Evolutionary conservation across 2,329 filamentous ascomycete species (phyloP), one percentile per base, ranked within the genome.

Genomic region (Neonectria magnoliae): DNA sequence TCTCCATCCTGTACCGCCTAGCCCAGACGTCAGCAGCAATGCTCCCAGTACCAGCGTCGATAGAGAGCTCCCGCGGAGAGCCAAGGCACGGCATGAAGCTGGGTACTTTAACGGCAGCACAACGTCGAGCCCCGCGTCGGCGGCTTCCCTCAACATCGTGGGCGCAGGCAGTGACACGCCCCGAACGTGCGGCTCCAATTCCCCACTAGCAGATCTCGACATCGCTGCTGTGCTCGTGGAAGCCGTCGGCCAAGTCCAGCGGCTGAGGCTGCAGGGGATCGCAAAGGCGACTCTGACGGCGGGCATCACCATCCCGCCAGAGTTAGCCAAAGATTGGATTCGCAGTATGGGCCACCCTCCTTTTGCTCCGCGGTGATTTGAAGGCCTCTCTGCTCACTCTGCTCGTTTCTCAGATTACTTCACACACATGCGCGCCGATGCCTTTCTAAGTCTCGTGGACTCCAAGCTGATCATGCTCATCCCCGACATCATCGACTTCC

Each of bases 401-500:
- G 65, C 14, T 65, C 14, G 1, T 6, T 38, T 14, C 16, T 2
- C 11, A 62, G 60, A 42, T 41, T 57, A 57, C 14, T 62, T 62
- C 22, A 52, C 52, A 2, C 52, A 62, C 27, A 42, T 62, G 42
- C 52, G 48, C 44, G 56, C 53, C 18, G 60, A 62, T 14, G 60
- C 60, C 11, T 62, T 62, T 31, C 14, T 62, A 36, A 51, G 44
- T n/a, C 53, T 62, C 2, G 27, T 52, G 2, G 60, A 62, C 51
- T 16, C 53, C 13, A 62, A 57, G 10, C 11, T 62, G 4, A 62
- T 62, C 20, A 36, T 52, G 20, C 22, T 52, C 2, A 62, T 62
- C 38, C 60, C 60, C 4, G 60, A 62, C 42, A 67, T 77, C 4
- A 67, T 74, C 29, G 70, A 62, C 7, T 57, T 76, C 6, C 72